Base-by-base conservation (phyloP, 2,329 filamentous ascomycete species). In the Trematosphaeria pertusa region DNA sequence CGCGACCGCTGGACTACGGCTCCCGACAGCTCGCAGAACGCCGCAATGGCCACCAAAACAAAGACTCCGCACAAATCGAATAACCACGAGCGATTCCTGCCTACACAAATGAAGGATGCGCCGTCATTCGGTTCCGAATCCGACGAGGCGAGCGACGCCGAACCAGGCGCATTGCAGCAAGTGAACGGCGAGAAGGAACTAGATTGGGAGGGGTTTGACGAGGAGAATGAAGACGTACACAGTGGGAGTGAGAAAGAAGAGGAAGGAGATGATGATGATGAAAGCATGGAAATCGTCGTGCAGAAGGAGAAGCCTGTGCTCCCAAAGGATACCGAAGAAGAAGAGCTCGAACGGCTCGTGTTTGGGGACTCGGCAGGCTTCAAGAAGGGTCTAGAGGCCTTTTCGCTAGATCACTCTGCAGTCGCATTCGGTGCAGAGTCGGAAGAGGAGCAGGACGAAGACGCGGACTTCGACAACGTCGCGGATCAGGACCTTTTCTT, bases 321-420 rank as follows among this genome's bases (percentile, higher is more conserved):
- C 18, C 86, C 88, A 39, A 94, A 93, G 68, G 91, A 96, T 67
- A 86, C 85, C 11, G 86, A 88, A 41, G 92, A 97, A 70, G 85
- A 88, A 64, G 90, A 93, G 68, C 83, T 97, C 21, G 93, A 97
- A 75, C 84, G 86, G 56, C 77, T 97, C 52, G 88, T 99, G 3
- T 89, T 99, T 52, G 94, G 94, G 44, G 89, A 96, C 73, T 85
- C 87, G 36, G 82, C 84, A n/a, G 89, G 87, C 24, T 97, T 97
- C 71, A 82, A 86, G 48, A 80, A 87, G 46, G 87, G 87, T 32
- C 76, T 97, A 40, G 88, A 87, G 75, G 64, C 75, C 72, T 72
- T 84, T 76, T 64, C 77, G 56, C 70, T 77, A 45, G 72, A 70
- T 10, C 64, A 69, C 43, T 72, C 72, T 58, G 62, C 39, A 42